Conservation (phyloP, 148 eudicot species). For the Pouteria glomerata region DNA sequence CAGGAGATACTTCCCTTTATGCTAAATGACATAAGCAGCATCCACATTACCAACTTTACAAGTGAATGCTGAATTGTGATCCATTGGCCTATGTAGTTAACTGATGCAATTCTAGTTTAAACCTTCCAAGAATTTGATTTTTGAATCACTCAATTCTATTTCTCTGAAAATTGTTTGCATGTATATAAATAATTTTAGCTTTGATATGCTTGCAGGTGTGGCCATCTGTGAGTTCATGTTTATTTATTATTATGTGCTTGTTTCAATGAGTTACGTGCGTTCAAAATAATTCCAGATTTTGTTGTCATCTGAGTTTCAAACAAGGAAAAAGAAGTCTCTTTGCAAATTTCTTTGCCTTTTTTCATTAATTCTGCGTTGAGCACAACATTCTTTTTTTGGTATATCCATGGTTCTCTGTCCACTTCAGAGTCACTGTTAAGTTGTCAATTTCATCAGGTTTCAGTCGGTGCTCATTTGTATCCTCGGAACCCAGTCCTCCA, state of each 20-base stretch:
- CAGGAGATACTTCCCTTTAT: not conserved
- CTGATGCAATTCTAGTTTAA: not conserved
- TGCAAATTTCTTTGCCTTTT: not conserved
- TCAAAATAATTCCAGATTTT: not conserved
- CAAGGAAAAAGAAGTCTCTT: not conserved
- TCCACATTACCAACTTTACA: too few species aligned
- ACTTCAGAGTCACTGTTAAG: conserved; percentile 3
- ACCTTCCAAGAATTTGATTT: not conserved
- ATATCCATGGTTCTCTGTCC: not conserved
- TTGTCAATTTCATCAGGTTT: conserved; percentile 32
- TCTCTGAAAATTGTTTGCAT: not conserved
- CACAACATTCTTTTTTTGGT: not conserved
- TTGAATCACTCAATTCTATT: not conserved
- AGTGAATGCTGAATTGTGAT: conserved; percentile 2
- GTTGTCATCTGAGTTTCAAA: not conserved
- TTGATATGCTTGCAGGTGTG: not conserved
- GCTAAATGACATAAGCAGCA: conserved; percentile 2
- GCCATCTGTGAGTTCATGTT: not conserved
- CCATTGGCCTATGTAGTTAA: not conserved
- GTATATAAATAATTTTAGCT: not conserved
- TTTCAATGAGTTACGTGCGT: not conserved
- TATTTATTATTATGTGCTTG: not conserved
- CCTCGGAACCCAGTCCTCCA: conserved; percentile 66
- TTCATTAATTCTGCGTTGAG: not conserved
- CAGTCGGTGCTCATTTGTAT: conserved; percentile 66